Conservation (phyloP, 208 protist species). For the Trypanosoma brucei region DNA sequence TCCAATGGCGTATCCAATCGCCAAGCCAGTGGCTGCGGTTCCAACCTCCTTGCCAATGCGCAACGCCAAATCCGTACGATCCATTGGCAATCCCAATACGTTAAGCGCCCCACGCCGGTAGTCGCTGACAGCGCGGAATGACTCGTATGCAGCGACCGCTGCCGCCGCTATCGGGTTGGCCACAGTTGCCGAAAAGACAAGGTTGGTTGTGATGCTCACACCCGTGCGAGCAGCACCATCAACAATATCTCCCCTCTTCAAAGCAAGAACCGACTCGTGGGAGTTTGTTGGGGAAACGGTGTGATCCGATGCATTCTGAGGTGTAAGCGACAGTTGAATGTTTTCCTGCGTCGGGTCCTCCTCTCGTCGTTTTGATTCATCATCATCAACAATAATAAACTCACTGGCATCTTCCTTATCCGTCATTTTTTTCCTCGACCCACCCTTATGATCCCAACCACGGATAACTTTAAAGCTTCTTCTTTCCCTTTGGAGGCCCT, state of each 20-base stretch:
- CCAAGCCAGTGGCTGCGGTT: slow-evolving; percentile 49
- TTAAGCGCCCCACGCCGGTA: slow-evolving; percentile 56
- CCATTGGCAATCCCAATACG: slow-evolving; percentile 49
- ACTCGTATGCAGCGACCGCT: slow-evolving; percentile 55
- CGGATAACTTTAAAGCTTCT: too few relatives aligned
- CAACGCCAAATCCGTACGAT: slow-evolving; percentile 44
- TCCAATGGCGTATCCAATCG: slow-evolving; percentile 55
- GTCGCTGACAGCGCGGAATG: slow-evolving; percentile 37
- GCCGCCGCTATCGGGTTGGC: slow-evolving; percentile 52
- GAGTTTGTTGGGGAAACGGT: neutral
- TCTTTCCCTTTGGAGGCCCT: too few relatives aligned
- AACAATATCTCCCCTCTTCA: slow-evolving; percentile 34
- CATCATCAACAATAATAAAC: too few relatives aligned
- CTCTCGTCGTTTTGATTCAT: too few relatives aligned
- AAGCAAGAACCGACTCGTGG: slow-evolving; percentile 29
- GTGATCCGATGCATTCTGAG: neutral
- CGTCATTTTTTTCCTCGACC: neutral
- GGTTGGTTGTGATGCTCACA: slow-evolving; percentile 46
- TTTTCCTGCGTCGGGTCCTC: neutral
- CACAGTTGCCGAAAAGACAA: slow-evolving; percentile 46
- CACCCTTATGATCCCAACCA: too few relatives aligned
- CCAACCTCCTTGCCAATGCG: slow-evolving; percentile 50
- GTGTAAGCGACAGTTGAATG: neutral
- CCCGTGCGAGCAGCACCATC: slow-evolving; percentile 32
- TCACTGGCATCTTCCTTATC: too few relatives aligned